Conservation (phyloP, 23 red algal species). For the Cyanidiococcus yangmingshanensis region DNA sequence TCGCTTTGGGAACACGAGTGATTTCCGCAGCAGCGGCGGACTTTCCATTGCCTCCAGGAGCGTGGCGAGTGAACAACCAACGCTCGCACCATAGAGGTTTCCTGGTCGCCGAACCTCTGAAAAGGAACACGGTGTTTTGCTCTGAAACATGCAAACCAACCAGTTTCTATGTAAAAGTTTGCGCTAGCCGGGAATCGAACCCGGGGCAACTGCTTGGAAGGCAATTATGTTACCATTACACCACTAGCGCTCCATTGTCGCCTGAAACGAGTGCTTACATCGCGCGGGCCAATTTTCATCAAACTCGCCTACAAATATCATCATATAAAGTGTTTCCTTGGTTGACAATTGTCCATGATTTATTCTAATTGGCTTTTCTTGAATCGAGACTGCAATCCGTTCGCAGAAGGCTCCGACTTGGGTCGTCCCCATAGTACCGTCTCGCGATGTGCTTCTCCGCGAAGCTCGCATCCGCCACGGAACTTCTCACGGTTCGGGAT, state of each 20-base stretch:
- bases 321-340: no score
- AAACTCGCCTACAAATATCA: no score
- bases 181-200: conserved; percentile 16
- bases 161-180: not conserved
- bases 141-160: not conserved
- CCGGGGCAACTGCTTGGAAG: conserved; percentile 19
- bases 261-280: no score
- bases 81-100: not conserved
- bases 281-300: no score
- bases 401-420: no score
- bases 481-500: no score
- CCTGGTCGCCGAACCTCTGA: not conserved
- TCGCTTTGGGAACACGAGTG: not conserved
- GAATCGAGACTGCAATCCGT: no score
- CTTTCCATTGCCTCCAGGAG: not conserved
- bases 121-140: not conserved
- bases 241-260: conserved; percentile 14
- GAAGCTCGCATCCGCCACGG: no score
- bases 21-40: not conserved
- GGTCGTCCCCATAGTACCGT: no score
- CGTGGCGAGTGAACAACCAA: not conserved
- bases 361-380: no score
- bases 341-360: no score
- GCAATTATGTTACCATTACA: conserved; percentile 14
- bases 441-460: no score